Base-by-base conservation (phyloP, 2,329 filamentous ascomycete genomes). In the Phyllosticta ampelicida region DNA sequence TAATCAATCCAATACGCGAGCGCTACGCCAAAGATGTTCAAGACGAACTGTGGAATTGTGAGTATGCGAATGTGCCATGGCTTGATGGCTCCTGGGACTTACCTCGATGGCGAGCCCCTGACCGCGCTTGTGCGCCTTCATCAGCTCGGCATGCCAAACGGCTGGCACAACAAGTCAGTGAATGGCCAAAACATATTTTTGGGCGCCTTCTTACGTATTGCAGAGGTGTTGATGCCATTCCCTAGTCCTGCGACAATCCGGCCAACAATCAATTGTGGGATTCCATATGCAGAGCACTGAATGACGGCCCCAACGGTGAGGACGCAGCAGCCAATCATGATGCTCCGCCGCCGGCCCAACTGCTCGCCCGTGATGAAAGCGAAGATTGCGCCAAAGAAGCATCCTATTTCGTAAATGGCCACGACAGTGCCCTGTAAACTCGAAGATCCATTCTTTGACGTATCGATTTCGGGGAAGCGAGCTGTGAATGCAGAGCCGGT, bases 341-440 rank as follows among this genome's bases (percentile, higher is more conserved):
- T 72, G 26, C 71, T 74, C 57, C 74, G 76, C 60, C 76, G 76
- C 26, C 79, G 69, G 2, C 79, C 78, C 1, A 80, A 66, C 2
- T 62, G 64, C 53, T 81, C 78, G 18, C 78, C 78, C 26, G 77
- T 64, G 16, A 70, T 65, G 57, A 82, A 77, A 16, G 76, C 74
- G 1, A 75, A 64, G 30, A 80, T 68, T 1, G 75, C 80, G 16
- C 82, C 82, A 50, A 83, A 69, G 21, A 59, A 59, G 36, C 51
- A 54, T 19, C 56, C 51, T 2, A 59, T 54, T 19, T 59, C 56
- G 65, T 83, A 83, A 56, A 82, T 77, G 2, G 80, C 80, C 1
- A 78, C 80, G 10, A 82, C 77, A 0, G 78, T 80, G 18, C 75
- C 75, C 65, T 78, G 75, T n/a, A 74, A 67, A 5, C 71, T 75